Evolutionary conservation across 257 asterid genomes (phyloP), one percentile per base, ranked within the genome.

Genomic region (Nicotiana tabacum): DNA sequence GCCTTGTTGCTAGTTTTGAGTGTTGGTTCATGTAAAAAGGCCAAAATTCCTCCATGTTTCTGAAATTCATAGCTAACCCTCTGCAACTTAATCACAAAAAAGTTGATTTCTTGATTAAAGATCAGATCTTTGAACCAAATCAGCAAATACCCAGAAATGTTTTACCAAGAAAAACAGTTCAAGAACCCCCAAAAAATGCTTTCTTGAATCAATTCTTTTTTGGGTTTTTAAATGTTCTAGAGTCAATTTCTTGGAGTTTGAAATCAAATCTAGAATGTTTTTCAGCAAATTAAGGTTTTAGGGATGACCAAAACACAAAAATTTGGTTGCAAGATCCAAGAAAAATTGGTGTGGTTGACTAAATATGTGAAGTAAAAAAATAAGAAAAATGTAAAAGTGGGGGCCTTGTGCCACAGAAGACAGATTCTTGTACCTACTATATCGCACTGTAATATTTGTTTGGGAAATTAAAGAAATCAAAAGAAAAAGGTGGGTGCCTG

Each of bases 11-110:
- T 83, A 91, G 82, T 76, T 93, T 96, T 2, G 98, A 82, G 90
- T 96, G 98, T 48, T 96, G 98, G 85, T 86, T 96, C 98, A 94
- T 84, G 86, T 96, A 96, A 32, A 93, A 90, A 51, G 93, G 92
- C 99, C 99, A 96, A 83, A 93, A 96, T 65, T 96, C 99, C 80
- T 94, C 99, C 98, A 96, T 87, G 89, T 87, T 96, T 84, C 97
- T 90, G 89, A 90, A 92, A 91, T 92, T 92, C 98, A 90, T 92
- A 0, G 64, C 90, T 81, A 78, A 83, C 18, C 48, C 46, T 13
- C 79, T 46, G 62, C 79, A 48, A 72, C 61, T 72, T 24, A 46
- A 39, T 43, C 11, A 30, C 77, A 39, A 4, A 27, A 16, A 80
- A 39, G 30, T 27, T 69, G 30, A 69, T 10, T 53, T 53, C 58